Base-by-base conservation (phyloP, 2,329 filamentous ascomycete genomes). In the Aspergillus ochraceoroseus region DNA sequence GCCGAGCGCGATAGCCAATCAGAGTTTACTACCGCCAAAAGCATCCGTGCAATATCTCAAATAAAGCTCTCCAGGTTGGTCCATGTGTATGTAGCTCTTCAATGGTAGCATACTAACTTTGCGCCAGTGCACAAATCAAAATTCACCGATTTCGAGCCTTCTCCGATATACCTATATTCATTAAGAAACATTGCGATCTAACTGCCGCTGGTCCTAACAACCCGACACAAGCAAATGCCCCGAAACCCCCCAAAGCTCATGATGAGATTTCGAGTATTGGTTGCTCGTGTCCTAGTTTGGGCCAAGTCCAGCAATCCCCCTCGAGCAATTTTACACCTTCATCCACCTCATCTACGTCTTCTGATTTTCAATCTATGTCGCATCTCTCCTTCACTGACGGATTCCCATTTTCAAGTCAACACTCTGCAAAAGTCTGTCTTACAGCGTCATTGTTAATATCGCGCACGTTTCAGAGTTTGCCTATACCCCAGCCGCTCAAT, bases 71-170 rank as follows among this genome's bases (percentile, higher is more conserved):
- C 62, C 28, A 70, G 67, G 67, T 69, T 48, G 9, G 43, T 34
- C n/a, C n/a, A n/a, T n/a, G 12, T 13, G 7, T 17, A 18, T 2
- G 5, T 7, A 20, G 40, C 42, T 35, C 14, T 11, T 4, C 6
- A 18, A 18, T n/a, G 25, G 8, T 13, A 17, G 18, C 15, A 35
- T 29, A 43, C 33, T 46, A 44, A 53, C 37, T 5, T 32, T 14
- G 7, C 12, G 27, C 7, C 26, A 71, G 68, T 48, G 65, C 68
- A 7, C 64, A 66, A 49, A 70, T 71, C 20, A 71, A 70, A 52
- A 56, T 63, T 1, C 67, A 71, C 42, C 64, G 68, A n/a, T 70
- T 70, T 39, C 55, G 66, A 28, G 68, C 68, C 11, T 71, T 71
- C 44, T 65, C 62, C 12, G 67, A 71, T 40, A 65, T 69, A 7